Percentiles rank a stretch among this genome's conserved stretches.
Conservation (phyloP, 768 basidiomycete genomes). For the Trametes cingulata region DNA sequence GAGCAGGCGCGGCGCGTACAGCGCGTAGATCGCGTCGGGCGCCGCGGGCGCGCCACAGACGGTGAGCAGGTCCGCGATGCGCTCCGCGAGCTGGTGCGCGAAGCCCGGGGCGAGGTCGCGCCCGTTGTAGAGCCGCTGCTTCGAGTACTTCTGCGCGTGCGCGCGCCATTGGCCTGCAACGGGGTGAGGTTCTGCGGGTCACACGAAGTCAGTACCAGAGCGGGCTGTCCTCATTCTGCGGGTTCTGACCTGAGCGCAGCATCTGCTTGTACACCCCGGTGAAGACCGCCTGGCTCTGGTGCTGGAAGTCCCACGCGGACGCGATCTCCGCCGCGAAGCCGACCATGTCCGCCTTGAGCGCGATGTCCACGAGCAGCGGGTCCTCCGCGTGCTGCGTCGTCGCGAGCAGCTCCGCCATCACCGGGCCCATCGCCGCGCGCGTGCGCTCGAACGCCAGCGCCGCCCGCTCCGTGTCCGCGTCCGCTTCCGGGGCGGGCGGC, state of each 20-base stretch:
- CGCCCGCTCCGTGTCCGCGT: slow-evolving; percentile 6
- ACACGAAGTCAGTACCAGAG: neutral
- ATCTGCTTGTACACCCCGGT: slow-evolving; percentile 22
- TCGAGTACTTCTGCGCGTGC: slow-evolving; percentile 22
- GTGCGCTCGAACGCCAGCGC: slow-evolving; percentile 20
- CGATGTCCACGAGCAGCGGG: slow-evolving; percentile 25
- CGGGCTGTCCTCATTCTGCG: too few species aligned
- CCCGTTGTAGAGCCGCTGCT: slow-evolving; percentile 22
- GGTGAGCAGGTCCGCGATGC: slow-evolving; percentile 21
- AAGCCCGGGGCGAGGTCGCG: slow-evolving; percentile 24
- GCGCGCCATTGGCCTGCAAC: slow-evolving; percentile 22
- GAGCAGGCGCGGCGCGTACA: slow-evolving; percentile 13
- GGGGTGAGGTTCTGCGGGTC: slow-evolving; percentile 16
- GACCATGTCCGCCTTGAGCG: slow-evolving; percentile 26
- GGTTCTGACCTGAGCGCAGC: slow-evolving; percentile 24
- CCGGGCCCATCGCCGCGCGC: slow-evolving; percentile 21
- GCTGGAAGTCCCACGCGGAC: slow-evolving; percentile 25
- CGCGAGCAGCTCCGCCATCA: slow-evolving; percentile 25
- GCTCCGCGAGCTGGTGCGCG: slow-evolving; percentile 23
- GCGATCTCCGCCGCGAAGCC: slow-evolving; percentile 24
- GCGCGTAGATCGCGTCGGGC: slow-evolving; percentile 1
- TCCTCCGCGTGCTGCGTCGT: slow-evolving; percentile 24
- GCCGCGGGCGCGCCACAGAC: slow-evolving; percentile 9
- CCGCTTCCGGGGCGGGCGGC: too few species aligned
- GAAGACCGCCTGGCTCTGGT: slow-evolving; percentile 22